Evolutionary conservation across 495 filamentous ascomycete genomes (phyloP).

Genomic region (Xylaria intraflava): DNA sequence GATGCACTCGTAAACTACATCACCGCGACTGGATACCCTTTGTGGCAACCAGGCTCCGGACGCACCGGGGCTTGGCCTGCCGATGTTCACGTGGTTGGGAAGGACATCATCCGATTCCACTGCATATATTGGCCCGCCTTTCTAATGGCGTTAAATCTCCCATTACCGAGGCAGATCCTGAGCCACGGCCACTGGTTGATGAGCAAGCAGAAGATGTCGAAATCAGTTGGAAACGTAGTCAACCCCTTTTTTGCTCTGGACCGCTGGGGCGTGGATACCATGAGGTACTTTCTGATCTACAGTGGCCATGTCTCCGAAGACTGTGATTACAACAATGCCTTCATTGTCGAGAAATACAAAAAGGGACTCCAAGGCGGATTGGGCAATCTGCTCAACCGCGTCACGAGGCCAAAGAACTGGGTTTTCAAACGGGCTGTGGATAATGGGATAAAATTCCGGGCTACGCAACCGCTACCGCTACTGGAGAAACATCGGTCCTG

Average conservation of each 20-base stretch:
- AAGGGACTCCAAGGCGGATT: constrained; percentile 65
- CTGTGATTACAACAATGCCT: constrained; percentile 73
- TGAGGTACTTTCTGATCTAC: constrained; percentile 80
- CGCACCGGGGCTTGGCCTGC: constrained; percentile 72
- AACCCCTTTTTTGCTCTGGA: constrained; percentile 91
- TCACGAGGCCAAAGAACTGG: constrained; percentile 62
- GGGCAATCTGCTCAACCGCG: constrained; percentile 69
- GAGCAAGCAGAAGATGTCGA: constrained; percentile 86
- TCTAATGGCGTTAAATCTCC: constrained; percentile 79
- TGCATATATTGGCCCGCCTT: constrained; percentile 98
- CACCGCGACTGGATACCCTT: constrained; percentile 78
- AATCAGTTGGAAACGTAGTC: constrained; percentile 88
- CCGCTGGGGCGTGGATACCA: constrained; percentile 76
- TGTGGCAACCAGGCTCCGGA: constrained; percentile 54
- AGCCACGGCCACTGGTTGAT: constrained; percentile 96
- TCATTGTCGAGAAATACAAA: constrained; percentile 70
- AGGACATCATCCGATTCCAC: constrained; percentile 95
- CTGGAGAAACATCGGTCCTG: background rate
- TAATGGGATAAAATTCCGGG: constrained; percentile 21
- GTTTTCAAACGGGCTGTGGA: constrained; percentile 51
- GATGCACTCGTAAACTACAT: constrained; percentile 93
- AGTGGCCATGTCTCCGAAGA: constrained; percentile 71
- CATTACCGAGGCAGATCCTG: constrained; percentile 73
- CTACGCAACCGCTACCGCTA: background rate
- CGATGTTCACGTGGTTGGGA: constrained; percentile 86